Conservation (phyloP, 768 basidiomycete species). For the Lentinula guzmanii region DNA sequence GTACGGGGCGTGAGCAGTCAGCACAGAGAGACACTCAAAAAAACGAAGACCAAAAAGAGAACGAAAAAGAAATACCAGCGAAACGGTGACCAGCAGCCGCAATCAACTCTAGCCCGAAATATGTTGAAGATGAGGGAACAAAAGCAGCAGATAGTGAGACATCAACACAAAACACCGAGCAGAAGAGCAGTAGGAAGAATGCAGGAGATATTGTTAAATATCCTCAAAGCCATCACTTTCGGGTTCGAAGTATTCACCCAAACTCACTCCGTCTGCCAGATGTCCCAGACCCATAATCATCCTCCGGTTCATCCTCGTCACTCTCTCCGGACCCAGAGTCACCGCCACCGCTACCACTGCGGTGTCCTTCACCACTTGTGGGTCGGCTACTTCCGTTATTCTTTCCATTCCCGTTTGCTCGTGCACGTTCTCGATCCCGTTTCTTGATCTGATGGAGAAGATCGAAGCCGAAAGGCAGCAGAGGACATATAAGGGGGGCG, state of each 20-base stretch:
- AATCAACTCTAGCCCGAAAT: not conserved
- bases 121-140: not conserved
- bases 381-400: not conserved
- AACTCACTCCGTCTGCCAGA: not conserved
- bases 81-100: not conserved
- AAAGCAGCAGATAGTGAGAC: not conserved
- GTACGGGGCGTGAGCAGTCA: no score
- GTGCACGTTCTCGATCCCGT: constrained; percentile 22
- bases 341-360: not conserved
- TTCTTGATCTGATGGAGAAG: constrained; percentile 24
- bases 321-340: not conserved
- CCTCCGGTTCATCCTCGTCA: constrained; percentile 1
- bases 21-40: no score
- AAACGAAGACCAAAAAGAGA: no score
- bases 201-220: not conserved
- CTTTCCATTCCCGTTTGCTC: not conserved
- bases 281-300: not conserved
- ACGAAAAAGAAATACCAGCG: no score
- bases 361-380: not conserved
- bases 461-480: constrained; percentile 7
- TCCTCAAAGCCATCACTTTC: not conserved
- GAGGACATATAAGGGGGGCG: not conserved
- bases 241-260: not conserved
- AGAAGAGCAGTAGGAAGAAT: not conserved
- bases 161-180: not conserved